Evolutionary conservation across 2,329 filamentous ascomycete genomes (phyloP).

Genomic region (Neonectria neomacrospora): DNA sequence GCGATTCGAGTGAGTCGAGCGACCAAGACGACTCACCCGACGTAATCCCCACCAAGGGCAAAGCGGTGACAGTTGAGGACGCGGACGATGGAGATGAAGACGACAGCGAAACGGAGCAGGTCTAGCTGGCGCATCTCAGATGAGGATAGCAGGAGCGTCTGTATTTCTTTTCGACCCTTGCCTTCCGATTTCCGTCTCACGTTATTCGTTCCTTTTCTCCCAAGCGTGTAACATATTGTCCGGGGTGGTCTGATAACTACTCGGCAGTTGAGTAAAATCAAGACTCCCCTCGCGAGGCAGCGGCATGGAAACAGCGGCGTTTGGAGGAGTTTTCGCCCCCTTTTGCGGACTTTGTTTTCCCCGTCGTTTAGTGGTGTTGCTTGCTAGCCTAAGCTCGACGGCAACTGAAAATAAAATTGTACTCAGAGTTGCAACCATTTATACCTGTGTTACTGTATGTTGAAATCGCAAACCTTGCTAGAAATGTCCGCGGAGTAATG

Average conservation of each 20-base stretch:
- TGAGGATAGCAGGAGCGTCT: constrained; percentile 7
- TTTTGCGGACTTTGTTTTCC: not conserved
- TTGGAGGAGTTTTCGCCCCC: constrained; percentile 19
- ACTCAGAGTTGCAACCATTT: not conserved
- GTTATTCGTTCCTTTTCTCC: not conserved
- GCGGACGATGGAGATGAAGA: constrained; percentile 45
- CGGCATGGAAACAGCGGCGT: constrained; percentile 17
- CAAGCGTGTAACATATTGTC: constrained; percentile 20
- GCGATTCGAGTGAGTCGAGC: constrained; percentile 10
- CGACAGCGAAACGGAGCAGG: constrained; percentile 11
- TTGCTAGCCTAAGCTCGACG: not conserved
- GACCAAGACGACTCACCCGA: constrained; percentile 22
- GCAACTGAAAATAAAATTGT: not conserved
- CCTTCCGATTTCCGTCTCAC: not conserved
- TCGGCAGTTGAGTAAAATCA: constrained; percentile 4
- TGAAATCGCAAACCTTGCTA: not conserved
- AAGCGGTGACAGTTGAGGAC: constrained; percentile 61
- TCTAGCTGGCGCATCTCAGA: not conserved
- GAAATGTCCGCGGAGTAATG: not conserved
- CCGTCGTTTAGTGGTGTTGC: not conserved
- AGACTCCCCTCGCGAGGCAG: constrained; percentile 13
- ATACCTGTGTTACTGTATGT: too few relatives aligned
- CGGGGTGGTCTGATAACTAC: constrained; percentile 5
- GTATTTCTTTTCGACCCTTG: constrained; percentile 10
- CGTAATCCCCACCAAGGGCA: constrained; percentile 50